phyloP scores from a whole-genome alignment of 2,329 filamentous ascomycete genomes.

The Hypoxylon sp. region DNA sequence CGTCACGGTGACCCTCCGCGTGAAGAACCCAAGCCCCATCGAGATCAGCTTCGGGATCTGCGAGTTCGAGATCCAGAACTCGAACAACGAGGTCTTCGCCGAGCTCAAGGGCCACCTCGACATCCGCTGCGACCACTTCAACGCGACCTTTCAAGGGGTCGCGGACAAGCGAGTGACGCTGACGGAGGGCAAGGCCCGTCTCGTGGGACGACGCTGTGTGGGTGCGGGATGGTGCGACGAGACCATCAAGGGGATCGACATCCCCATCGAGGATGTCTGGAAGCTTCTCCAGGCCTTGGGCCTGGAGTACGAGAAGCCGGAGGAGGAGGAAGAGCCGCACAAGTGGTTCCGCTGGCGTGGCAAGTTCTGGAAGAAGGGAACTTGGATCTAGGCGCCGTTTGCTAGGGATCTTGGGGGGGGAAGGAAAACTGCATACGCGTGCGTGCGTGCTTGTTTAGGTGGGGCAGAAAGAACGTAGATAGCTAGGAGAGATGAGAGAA shows the following conservation, averaged over 20 bases:
- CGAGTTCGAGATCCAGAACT: constrained; percentile 48
- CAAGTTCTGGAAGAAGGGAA: constrained; percentile 9
- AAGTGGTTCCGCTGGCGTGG: constrained; percentile 15
- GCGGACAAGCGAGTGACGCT: constrained; percentile 29
- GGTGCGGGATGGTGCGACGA: constrained; percentile 50
- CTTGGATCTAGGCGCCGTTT: constrained; percentile 1
- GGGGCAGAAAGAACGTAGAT: neutral
- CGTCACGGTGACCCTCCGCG: constrained; percentile 36
- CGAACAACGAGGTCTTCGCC: constrained; percentile 38
- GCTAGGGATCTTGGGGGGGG: neutral
- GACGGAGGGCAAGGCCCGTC: constrained; percentile 14
- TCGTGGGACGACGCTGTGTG: constrained; percentile 48
- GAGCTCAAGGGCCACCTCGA: constrained; percentile 49
- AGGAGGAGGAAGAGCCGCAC: neutral
- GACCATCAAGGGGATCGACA: constrained; percentile 47
- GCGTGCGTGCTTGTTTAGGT: neutral
- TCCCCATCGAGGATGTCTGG: constrained; percentile 40
- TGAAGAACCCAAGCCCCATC: constrained; percentile 49
- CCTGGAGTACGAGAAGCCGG: constrained; percentile 5
- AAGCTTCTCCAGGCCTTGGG: constrained; percentile 42
- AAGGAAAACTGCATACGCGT: neutral
- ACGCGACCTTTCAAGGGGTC: constrained; percentile 41
- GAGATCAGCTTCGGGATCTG: constrained; percentile 51
- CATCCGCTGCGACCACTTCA: constrained; percentile 44
- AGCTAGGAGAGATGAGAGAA: neutral